Percentiles rank a stretch among this genome's conserved stretches.
Conservation (phyloP, 805 yeast genomes). For the Metschnikowia dekortorum region DNA sequence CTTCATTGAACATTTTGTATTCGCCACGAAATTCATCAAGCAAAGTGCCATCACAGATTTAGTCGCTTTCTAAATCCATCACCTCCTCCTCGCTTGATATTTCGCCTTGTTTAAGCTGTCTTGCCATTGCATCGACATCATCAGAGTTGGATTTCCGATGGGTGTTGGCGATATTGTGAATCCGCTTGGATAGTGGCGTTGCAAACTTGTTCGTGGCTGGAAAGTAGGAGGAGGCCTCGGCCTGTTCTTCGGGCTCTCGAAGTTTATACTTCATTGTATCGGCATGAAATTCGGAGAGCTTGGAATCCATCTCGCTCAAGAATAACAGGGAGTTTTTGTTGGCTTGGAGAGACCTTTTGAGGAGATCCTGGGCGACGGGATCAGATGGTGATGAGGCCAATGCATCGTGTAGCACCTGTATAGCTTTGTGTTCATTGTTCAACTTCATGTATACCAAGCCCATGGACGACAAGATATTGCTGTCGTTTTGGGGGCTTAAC, state of each 20-base stretch:
- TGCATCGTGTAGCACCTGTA: constrained; percentile 75
- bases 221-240: background rate
- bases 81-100: constrained; percentile 49
- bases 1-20: background rate
- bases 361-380: constrained; percentile 76
- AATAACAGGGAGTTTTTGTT: constrained; percentile 30
- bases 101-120: constrained; percentile 42
- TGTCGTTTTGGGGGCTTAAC: constrained; percentile 62
- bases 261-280: background rate
- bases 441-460: constrained; percentile 76
- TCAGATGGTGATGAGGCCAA: constrained; percentile 75
- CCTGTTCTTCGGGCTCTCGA: background rate
- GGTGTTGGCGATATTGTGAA: constrained; percentile 6
- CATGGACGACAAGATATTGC: constrained; percentile 72
- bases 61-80: constrained; percentile 61
- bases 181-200: constrained; percentile 22
- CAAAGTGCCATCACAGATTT: background rate
- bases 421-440: constrained; percentile 61
- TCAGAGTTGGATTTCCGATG: constrained; percentile 1
- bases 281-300: constrained; percentile 8
- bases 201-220: constrained; percentile 16
- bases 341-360: constrained; percentile 71
- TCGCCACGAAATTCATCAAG: background rate
- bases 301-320: constrained; percentile 11
- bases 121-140: constrained; percentile 36